A percentile compares a stretch with the other conserved stretches of the same genome.
phyloP scores from a whole-genome alignment of 148 eudicot species.

The Vaccinium myrtillus region DNA sequence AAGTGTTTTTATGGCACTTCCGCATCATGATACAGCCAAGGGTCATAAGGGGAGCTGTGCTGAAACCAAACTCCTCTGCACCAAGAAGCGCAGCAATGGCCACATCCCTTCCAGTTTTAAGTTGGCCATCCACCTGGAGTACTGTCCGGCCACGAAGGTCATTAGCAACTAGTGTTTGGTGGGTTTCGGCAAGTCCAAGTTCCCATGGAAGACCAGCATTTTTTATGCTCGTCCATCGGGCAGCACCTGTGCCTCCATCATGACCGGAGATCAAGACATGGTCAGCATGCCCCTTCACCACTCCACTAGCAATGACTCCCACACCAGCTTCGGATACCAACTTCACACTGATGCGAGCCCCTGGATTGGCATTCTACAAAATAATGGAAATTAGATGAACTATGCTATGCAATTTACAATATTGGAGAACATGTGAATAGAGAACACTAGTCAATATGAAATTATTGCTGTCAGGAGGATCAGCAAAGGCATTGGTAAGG shows the following conservation, averaged over 20 bases:
- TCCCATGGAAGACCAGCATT: constrained; percentile 99
- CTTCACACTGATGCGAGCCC: constrained; percentile 92
- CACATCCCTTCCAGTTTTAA: constrained; percentile 96
- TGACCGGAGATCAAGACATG: constrained; percentile 96
- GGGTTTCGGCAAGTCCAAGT: constrained; percentile 94
- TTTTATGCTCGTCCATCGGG: constrained; percentile 98
- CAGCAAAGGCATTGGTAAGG: neutral
- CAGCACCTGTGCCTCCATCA: constrained; percentile 98
- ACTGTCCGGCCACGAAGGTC: constrained; percentile 91
- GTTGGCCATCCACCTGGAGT: constrained; percentile 90
- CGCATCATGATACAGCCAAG: constrained; percentile 99
- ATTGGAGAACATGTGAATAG: constrained; percentile 30
- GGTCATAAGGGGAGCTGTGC: constrained; percentile 95
- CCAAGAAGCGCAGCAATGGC: constrained; percentile 98
- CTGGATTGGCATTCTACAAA: constrained; percentile 84
- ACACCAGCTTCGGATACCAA: constrained; percentile 98
- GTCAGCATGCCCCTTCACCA: constrained; percentile 96
- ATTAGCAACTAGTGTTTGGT: constrained; percentile 95
- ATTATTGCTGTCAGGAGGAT: neutral
- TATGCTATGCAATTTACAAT: neutral
- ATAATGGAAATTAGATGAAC: neutral
- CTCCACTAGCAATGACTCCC: constrained; percentile 96
- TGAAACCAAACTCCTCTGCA: constrained; percentile 98
- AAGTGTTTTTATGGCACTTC: constrained; percentile 98
- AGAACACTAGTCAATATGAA: neutral